Evolutionary conservation across 2,329 filamentous ascomycete genomes (phyloP).

Genomic region (Fusarium siculi): DNA sequence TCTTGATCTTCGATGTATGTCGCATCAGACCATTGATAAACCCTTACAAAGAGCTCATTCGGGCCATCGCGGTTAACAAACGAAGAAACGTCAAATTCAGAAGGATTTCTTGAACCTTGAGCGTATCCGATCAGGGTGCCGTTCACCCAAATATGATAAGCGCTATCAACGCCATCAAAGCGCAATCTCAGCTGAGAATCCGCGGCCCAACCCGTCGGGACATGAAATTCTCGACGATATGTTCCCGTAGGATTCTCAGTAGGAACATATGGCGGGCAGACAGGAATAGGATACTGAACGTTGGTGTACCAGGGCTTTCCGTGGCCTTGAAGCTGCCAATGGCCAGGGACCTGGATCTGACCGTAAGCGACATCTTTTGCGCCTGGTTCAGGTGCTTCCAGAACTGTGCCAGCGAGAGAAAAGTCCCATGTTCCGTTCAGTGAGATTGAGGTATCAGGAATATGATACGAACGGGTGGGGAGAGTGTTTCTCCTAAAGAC

Average conservation of each 20-base stretch:
- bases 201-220: slow-evolving; percentile 60
- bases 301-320: slow-evolving; percentile 77
- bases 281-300: slow-evolving; percentile 72
- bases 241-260: slow-evolving; percentile 73
- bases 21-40: slow-evolving; percentile 77
- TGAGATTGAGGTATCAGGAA: slow-evolving; percentile 60
- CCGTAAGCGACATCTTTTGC: slow-evolving; percentile 60
- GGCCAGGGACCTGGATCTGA: slow-evolving; percentile 69
- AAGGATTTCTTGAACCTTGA: slow-evolving; percentile 74
- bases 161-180: slow-evolving; percentile 78
- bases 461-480: slow-evolving; percentile 62
- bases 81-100: slow-evolving; percentile 74
- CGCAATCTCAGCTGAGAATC: slow-evolving; percentile 68
- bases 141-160: slow-evolving; percentile 77
- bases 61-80: slow-evolving; percentile 52
- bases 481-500: slow-evolving; percentile 65
- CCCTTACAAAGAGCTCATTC: slow-evolving; percentile 71
- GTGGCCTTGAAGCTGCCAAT: slow-evolving; percentile 77
- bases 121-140: slow-evolving; percentile 72
- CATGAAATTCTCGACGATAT: slow-evolving; percentile 65
- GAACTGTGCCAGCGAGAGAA: slow-evolving; percentile 58
- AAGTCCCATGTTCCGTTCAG: slow-evolving; percentile 70
- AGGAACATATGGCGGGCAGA: slow-evolving; percentile 71
- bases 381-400: slow-evolving; percentile 55
- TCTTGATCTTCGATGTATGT: slow-evolving; percentile 77